Evolutionary conservation across 116 monocot genomes (phyloP).

Genomic region (Trichopus zeylanicus): DNA sequence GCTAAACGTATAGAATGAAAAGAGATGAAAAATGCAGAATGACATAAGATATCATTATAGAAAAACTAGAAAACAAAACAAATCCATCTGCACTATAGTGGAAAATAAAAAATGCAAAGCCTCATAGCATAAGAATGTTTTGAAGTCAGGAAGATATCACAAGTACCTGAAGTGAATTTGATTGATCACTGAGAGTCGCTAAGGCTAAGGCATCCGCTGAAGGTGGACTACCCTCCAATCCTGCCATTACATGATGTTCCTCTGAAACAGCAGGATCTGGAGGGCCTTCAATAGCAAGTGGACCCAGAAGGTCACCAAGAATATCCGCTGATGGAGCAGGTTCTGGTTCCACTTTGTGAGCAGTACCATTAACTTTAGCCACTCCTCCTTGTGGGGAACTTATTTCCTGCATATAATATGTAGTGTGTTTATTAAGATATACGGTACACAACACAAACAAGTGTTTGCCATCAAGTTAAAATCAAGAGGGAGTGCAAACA

Average conservation of each 20-base stretch:
- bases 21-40: no score
- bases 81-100: not conserved
- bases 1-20: no score
- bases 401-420: conserved; percentile 42
- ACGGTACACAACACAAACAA: no score
- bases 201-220: conserved; percentile 62
- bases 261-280: conserved; percentile 22
- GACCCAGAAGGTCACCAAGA: conserved; percentile 85
- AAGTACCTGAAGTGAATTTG: conserved; percentile 79
- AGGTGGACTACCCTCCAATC: conserved; percentile 26
- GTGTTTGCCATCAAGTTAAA: no score
- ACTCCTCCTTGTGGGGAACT: conserved; percentile 32
- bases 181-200: conserved; percentile 53
- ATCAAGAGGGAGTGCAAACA: conserved; percentile 1
- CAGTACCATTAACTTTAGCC: conserved; percentile 43
- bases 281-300: conserved; percentile 89
- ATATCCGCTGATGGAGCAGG: conserved; percentile 54
- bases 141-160: not conserved
- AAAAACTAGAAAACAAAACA: not conserved
- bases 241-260: conserved; percentile 28
- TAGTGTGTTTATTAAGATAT: not conserved
- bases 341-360: conserved; percentile 37
- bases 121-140: not conserved
- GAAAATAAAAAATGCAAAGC: no score
- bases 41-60: no score